Evolutionary conservation across 2,329 filamentous ascomycete genomes (phyloP).

Genomic region (Atkinsonella texensis): DNA sequence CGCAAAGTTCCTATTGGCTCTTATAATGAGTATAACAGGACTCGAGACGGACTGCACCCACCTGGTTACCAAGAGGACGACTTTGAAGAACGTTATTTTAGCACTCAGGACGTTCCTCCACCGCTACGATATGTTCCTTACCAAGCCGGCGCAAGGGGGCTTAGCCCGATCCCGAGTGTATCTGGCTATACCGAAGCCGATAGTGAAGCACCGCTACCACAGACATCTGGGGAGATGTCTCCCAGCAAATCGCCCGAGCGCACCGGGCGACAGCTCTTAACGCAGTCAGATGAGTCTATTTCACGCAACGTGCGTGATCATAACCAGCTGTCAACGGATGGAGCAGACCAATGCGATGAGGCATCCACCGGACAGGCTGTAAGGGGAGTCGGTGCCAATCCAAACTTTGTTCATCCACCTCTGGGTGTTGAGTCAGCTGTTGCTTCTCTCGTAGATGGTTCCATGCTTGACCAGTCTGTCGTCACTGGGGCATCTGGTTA

Average conservation of each 20-base stretch:
- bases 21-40: conserved; percentile 30
- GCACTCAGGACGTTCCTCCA: conserved; percentile 50
- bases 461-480: conserved; percentile 53
- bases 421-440: conserved; percentile 77
- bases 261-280: conserved; percentile 20
- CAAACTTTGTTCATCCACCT: conserved; percentile 61
- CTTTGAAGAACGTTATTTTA: conserved; percentile 38
- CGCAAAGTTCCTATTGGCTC: conserved; percentile 30
- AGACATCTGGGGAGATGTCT: conserved; percentile 41
- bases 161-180: conserved; percentile 87
- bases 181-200: conserved; percentile 71
- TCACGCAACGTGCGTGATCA: conserved; percentile 35
- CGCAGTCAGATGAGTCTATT: conserved; percentile 21
- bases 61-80: conserved; percentile 29
- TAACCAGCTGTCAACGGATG: conserved; percentile 43
- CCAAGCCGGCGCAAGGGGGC: conserved; percentile 53
- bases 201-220: conserved; percentile 43
- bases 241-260: conserved; percentile 40
- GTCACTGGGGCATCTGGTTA: conserved; percentile 48
- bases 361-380: conserved; percentile 58
- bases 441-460: conserved; percentile 73
- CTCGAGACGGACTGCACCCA: conserved; percentile 16
- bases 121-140: conserved; percentile 57
- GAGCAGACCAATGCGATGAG: conserved; percentile 45
- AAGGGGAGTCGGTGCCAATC: conserved; percentile 57